Evolutionary conservation across 2,329 filamentous ascomycete genomes (phyloP).

Genomic region (Aspergillus hortae): DNA sequence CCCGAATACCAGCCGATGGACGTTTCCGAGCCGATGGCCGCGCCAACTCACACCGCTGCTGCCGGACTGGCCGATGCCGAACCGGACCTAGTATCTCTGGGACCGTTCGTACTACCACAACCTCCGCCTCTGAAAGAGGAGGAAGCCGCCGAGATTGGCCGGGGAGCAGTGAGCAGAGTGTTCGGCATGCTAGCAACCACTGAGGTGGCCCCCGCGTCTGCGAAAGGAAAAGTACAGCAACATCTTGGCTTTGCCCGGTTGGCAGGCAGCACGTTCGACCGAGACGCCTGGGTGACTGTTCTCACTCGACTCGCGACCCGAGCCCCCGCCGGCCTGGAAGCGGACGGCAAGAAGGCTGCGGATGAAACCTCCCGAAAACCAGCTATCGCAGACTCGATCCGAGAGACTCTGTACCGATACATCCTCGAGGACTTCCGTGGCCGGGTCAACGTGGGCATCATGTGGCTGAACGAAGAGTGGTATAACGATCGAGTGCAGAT

Average conservation of each 20-base stretch:
- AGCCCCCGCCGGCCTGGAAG: conserved; percentile 66
- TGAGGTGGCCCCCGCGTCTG: conserved; percentile 60
- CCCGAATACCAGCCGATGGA: conserved; percentile 78
- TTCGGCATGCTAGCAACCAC: conserved; percentile 73
- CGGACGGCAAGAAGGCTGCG: conserved; percentile 32
- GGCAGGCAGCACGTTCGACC: conserved; percentile 77
- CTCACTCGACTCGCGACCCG: conserved; percentile 82
- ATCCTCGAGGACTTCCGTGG: conserved; percentile 88
- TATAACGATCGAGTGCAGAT: conserved; percentile 74
- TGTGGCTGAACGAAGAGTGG: conserved; percentile 97
- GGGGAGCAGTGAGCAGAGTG: conserved; percentile 70
- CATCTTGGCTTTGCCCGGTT: conserved; percentile 75
- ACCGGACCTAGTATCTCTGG: conserved; percentile 58
- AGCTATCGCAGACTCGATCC: conserved; percentile 61
- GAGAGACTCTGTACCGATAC: conserved; percentile 78
- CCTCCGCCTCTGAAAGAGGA: conserved; percentile 70
- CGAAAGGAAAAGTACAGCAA: conserved; percentile 49
- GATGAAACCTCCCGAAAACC: conserved; percentile 19
- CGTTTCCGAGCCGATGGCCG: conserved; percentile 22
- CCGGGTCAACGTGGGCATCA: conserved; percentile 84
- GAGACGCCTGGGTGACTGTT: conserved; percentile 87
- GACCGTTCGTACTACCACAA: conserved; percentile 74
- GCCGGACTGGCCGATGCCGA: conserved; percentile 72
- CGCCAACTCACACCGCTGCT: conserved; percentile 64
- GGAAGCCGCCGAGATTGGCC: conserved; percentile 69